Conservation (phyloP, 148 eudicot genomes). For the Limonium bicolor region DNA sequence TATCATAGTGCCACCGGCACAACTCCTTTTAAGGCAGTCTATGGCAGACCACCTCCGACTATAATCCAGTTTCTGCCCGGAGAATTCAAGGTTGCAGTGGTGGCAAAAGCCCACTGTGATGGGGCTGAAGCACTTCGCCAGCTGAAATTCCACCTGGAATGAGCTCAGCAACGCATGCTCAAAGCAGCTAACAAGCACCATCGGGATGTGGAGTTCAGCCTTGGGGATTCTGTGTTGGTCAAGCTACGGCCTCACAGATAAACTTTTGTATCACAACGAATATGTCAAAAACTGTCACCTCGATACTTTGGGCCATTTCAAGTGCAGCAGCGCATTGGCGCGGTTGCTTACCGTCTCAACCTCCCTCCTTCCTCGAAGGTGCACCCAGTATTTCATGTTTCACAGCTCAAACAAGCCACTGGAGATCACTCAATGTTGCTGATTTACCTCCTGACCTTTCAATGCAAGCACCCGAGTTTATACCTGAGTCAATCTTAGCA, state of each 20-base stretch:
- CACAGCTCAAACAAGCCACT: not conserved
- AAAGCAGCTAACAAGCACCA: not conserved
- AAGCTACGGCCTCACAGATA: not conserved
- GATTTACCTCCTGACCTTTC: too few species aligned
- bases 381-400: not conserved
- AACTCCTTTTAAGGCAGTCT: not conserved
- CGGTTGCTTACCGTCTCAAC: not conserved
- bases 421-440: too few species aligned
- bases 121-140: not conserved
- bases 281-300: not conserved
- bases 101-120: not conserved
- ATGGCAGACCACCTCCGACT: not conserved
- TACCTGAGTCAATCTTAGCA: too few species aligned
- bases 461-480: too few species aligned
- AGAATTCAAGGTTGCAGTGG: not conserved
- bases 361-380: not conserved
- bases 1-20: not conserved
- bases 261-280: not conserved
- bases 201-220: not conserved
- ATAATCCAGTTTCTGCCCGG: too few species aligned
- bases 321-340: not conserved
- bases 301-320: not conserved
- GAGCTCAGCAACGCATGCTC: not conserved
- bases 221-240: not conserved
- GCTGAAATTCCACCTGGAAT: not conserved